These are phyloP conservation scores for Pleomassaria siparia DNA, from an alignment of 2,329 filamentous ascomycete genomes.

Conservation along the genomic window DNA sequence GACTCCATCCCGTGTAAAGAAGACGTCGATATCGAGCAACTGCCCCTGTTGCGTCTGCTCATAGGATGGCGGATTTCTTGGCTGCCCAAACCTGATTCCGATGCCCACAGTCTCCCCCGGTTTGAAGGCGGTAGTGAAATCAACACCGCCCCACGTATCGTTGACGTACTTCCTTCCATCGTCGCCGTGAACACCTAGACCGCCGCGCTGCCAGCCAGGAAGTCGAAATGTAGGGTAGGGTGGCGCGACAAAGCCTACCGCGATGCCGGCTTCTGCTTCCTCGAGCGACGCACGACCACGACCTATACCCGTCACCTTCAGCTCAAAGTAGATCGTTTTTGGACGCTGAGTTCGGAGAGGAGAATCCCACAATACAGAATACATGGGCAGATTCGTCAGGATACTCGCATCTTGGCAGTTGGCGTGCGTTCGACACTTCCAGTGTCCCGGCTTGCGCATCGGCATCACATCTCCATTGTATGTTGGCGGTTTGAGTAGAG, in stretches of 20 bases:
- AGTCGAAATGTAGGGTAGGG: slow-evolving; percentile 78
- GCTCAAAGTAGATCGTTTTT: slow-evolving; percentile 72
- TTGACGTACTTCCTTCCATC: slow-evolving; percentile 77
- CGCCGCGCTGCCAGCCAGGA: slow-evolving; percentile 78
- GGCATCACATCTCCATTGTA: slow-evolving; percentile 45
- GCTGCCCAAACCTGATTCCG: slow-evolving; percentile 64
- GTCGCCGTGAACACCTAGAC: slow-evolving; percentile 75
- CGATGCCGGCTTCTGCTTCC: slow-evolving; percentile 58
- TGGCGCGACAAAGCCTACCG: slow-evolving; percentile 69
- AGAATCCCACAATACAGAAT: slow-evolving; percentile 61
- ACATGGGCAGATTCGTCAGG: slow-evolving; percentile 69
- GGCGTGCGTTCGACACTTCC: slow-evolving; percentile 48
- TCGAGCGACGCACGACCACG: slow-evolving; percentile 25
- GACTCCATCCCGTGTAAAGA: slow-evolving; percentile 69
- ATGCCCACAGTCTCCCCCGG: slow-evolving; percentile 69
- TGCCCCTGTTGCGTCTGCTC: slow-evolving; percentile 23
- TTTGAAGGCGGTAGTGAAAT: slow-evolving; percentile 67
- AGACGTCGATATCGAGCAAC: slow-evolving; percentile 58
- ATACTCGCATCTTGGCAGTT: slow-evolving; percentile 62
- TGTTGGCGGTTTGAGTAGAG: slow-evolving; percentile 33
- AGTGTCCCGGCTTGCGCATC: slow-evolving; percentile 47
- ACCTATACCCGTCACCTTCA: slow-evolving; percentile 56
- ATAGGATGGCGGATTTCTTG: slow-evolving; percentile 39
- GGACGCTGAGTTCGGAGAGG: slow-evolving; percentile 55
- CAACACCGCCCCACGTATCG: slow-evolving; percentile 70